These are phyloP conservation scores for Phytophthora hybrid DNA, from an alignment of 352 stramenopile genomes.

Conservation along the genomic window DNA sequence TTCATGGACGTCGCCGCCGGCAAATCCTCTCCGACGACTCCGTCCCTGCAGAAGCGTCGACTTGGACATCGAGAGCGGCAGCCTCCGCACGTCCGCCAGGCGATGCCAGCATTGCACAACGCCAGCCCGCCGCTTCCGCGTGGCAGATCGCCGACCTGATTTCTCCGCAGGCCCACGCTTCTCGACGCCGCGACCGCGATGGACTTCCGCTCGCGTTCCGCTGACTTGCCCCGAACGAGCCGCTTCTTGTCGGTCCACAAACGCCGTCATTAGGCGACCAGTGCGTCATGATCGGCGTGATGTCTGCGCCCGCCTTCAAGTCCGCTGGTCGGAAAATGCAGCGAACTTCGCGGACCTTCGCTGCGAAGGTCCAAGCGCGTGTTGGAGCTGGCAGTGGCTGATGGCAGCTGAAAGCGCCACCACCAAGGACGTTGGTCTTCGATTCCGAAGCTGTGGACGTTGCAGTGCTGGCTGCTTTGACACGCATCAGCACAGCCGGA, in stretches of 20 bases:
- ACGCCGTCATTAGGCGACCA: no score
- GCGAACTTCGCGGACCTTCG: no score
- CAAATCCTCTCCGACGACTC: constrained; percentile 18
- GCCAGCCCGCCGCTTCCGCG: no score
- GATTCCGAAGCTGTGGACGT: no score
- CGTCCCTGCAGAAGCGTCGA: not conserved
- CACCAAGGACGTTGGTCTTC: no score
- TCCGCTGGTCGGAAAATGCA: not conserved
- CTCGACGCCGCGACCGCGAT: not conserved
- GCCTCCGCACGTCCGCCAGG: no score
- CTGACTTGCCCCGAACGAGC: constrained; percentile 3
- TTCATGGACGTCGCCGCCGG: not conserved
- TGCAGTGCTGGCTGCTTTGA: no score
- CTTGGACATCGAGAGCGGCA: no score
- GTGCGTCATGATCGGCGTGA: no score
- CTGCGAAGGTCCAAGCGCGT: not conserved
- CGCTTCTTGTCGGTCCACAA: not conserved
- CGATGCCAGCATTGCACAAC: not conserved
- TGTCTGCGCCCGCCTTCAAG: not conserved
- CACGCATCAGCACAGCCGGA: no score
- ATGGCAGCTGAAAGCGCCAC: not conserved
- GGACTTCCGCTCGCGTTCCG: constrained; percentile 13
- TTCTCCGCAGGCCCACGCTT: constrained; percentile 14
- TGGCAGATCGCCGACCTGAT: constrained; percentile 9
- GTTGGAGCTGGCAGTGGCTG: no score